Evolutionary conservation across 2,329 filamentous ascomycete species (phyloP).

Genomic region (Emmonsiellopsis sp.): DNA sequence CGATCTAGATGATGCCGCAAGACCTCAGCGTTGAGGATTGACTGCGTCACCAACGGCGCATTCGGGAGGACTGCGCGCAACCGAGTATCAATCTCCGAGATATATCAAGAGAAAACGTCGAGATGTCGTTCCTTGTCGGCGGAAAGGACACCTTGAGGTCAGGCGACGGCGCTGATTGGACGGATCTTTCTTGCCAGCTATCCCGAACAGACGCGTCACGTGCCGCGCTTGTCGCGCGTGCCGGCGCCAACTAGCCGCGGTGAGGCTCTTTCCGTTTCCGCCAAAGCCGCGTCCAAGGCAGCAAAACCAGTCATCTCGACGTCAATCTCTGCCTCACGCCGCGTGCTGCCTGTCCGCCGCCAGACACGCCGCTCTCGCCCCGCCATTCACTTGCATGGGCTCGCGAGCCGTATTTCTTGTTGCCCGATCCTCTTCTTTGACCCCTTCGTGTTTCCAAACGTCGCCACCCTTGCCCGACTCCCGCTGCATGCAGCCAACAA

Average conservation of each 20-base stretch:
- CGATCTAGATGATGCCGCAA: background rate
- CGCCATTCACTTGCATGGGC: background rate
- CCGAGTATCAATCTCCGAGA: too few relatives aligned
- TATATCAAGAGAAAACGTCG: background rate
- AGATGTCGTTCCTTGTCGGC: background rate
- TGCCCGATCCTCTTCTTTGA: background rate
- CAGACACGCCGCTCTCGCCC: background rate
- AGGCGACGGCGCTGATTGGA: conserved; percentile 2
- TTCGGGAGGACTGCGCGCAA: too few relatives aligned
- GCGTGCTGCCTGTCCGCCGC: background rate
- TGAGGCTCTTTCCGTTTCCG: background rate
- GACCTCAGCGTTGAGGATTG: background rate
- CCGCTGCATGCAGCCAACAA: background rate
- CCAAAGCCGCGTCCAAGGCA: background rate
- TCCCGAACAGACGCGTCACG: background rate
- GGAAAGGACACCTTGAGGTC: conserved; percentile 7
- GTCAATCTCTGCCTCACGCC: background rate
- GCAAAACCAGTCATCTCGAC: background rate
- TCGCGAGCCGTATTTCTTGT: background rate
- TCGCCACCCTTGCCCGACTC: background rate
- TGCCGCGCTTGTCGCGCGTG: background rate
- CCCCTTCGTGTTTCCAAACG: background rate
- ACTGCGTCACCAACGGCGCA: background rate
- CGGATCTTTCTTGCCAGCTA: background rate
- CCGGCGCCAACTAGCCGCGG: background rate